Evolutionary conservation across 371 early-diverging fungal genomes (phyloP).

Genomic region (Rhizopus delemar): DNA sequence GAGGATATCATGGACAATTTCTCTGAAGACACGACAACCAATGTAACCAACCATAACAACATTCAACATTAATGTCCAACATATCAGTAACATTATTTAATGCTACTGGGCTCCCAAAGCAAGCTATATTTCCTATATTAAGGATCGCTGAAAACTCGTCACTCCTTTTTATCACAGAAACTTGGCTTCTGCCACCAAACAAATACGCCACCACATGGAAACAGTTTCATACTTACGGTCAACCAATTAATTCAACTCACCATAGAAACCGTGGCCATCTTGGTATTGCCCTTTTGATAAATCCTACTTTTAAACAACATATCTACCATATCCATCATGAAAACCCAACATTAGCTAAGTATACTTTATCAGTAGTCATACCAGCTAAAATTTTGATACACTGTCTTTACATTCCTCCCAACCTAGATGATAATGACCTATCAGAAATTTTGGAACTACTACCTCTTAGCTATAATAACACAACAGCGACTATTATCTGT

Average conservation of each 20-base stretch:
- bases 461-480: background rate
- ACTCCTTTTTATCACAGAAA: conserved; percentile 25
- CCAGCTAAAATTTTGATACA: background rate
- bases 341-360: conserved; percentile 3
- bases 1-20: background rate
- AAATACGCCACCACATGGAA: conserved; percentile 11
- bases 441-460: conserved; percentile 5
- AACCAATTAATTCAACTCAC: too few species aligned
- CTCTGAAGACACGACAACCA: background rate
- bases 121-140: conserved; percentile 9
- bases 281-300: background rate
- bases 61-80: background rate
- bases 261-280: too few species aligned
- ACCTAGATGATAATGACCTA: background rate
- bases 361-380: conserved; percentile 3
- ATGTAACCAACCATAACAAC: background rate
- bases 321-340: conserved; percentile 4
- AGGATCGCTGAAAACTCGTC: background rate
- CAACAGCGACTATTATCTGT: conserved; percentile 20
- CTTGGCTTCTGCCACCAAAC: conserved; percentile 17
- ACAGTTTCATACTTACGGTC: conserved; percentile 22
- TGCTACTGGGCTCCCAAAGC: conserved; percentile 7
- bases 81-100: conserved; percentile 5
- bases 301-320: background rate
- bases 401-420: conserved; percentile 11